Evolutionary conservation across 106 monocot species (phyloP).

Genomic region (Acanthochlamys bracteata): DNA sequence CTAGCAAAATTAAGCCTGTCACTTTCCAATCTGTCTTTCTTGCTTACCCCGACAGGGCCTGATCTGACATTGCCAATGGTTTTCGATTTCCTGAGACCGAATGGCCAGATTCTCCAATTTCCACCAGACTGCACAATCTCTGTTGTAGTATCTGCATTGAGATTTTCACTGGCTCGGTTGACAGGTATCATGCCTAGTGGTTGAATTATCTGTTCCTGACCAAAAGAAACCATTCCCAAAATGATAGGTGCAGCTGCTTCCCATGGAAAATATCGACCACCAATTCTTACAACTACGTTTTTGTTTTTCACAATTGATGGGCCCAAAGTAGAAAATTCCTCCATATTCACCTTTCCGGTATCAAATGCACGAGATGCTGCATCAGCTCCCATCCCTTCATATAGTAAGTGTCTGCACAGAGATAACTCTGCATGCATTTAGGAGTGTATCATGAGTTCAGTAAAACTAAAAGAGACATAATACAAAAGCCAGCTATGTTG

Average conservation of each 20-base stretch:
- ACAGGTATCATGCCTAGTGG: conserved; percentile 48
- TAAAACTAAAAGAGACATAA: not conserved
- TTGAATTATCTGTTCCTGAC: conserved; percentile 37
- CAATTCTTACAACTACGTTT: conserved; percentile 50
- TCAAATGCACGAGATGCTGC: conserved; percentile 48
- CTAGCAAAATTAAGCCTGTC: conserved; percentile 19
- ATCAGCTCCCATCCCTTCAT: conserved; percentile 63
- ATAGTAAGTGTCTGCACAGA: conserved; percentile 51
- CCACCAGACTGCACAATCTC: conserved; percentile 24
- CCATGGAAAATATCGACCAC: conserved; percentile 50
- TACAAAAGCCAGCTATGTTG: too few species aligned
- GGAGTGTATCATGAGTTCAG: conserved; percentile 6
- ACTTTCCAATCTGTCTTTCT: conserved; percentile 3
- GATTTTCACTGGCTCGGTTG: conserved; percentile 18
- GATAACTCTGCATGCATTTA: conserved; percentile 38
- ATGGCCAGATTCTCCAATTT: conserved; percentile 74
- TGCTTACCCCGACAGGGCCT: conserved; percentile 8
- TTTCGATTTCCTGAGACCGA: conserved; percentile 44
- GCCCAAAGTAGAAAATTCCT: conserved; percentile 33
- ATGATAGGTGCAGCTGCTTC: conserved; percentile 50
- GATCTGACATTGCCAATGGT: conserved; percentile 22
- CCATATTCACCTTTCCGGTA: conserved; percentile 41
- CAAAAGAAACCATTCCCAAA: conserved; percentile 54
- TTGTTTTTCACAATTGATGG: conserved; percentile 45
- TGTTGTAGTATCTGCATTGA: conserved; percentile 15